These are phyloP conservation scores for Kwoniella sp. DNA, from an alignment of 768 basidiomycete genomes.

Conservation along the genomic window DNA sequence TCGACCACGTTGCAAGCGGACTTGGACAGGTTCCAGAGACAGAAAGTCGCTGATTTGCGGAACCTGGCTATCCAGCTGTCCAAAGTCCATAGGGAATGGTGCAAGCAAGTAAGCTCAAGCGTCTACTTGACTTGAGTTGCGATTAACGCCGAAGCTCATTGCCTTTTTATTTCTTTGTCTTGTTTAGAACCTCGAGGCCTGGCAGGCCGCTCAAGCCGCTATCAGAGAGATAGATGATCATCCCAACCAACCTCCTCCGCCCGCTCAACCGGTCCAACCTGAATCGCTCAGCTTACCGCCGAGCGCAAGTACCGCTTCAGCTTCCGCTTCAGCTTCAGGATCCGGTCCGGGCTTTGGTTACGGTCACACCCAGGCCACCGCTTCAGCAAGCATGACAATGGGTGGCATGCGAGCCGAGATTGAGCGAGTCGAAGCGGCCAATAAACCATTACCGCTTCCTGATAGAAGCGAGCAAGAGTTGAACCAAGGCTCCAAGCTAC, in stretches of 20 bases:
- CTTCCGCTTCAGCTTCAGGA: background rate
- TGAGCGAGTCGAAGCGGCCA: constrained; percentile 46
- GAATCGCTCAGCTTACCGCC: constrained; percentile 9
- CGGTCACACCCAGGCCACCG: background rate
- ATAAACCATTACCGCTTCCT: constrained; percentile 46
- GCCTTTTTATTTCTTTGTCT: background rate
- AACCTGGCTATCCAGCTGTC: constrained; percentile 93
- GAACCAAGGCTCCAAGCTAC: background rate
- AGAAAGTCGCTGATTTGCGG: constrained; percentile 93
- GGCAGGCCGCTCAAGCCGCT: constrained; percentile 93
- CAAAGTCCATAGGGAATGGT: constrained; percentile 90
- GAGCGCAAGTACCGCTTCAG: background rate
- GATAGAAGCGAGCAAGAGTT: constrained; percentile 19
- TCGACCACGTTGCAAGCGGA: constrained; percentile 96
- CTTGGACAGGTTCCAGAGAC: constrained; percentile 94
- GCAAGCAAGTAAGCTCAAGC: constrained; percentile 71
- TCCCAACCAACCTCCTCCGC: constrained; percentile 65
- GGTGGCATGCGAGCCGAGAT: constrained; percentile 41
- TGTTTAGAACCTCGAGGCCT: constrained; percentile 85
- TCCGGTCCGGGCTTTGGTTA: background rate
- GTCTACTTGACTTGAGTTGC: background rate
- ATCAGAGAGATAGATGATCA: constrained; percentile 87
- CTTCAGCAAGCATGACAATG: background rate
- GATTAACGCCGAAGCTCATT: background rate
- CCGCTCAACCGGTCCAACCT: constrained; percentile 27